Evolutionary conservation across 495 filamentous ascomycete genomes (phyloP).

Genomic region (Thermothielavioides terrestris): DNA sequence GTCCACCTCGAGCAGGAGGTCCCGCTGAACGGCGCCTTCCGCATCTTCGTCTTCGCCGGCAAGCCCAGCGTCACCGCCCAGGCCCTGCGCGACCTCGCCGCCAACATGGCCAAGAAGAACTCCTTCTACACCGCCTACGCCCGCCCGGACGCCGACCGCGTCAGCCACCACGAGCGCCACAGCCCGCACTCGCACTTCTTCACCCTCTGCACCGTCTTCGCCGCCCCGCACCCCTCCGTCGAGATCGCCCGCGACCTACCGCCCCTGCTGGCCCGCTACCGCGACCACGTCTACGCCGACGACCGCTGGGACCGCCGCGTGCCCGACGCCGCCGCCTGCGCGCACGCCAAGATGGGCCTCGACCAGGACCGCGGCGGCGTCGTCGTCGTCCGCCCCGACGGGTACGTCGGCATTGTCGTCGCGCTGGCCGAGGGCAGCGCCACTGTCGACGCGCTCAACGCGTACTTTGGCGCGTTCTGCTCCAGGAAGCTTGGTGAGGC

Average conservation of each 20-base stretch:
- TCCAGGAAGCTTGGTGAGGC: constrained; percentile 31
- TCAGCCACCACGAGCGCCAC: constrained; percentile 71
- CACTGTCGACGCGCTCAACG: constrained; percentile 74
- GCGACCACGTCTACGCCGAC: constrained; percentile 79
- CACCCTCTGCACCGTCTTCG: constrained; percentile 66
- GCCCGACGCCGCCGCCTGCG: constrained; percentile 58
- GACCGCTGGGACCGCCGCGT: constrained; percentile 67
- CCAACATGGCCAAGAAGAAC: constrained; percentile 50
- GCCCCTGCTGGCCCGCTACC: constrained; percentile 59
- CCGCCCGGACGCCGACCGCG: constrained; percentile 49
- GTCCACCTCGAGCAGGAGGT: constrained; percentile 84
- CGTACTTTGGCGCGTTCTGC: constrained; percentile 66
- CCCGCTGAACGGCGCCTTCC: constrained; percentile 78
- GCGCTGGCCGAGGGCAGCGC: constrained; percentile 63
- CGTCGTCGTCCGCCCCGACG: constrained; percentile 76
- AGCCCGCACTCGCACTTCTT: constrained; percentile 78
- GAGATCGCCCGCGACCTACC: constrained; percentile 61
- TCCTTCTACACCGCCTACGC: constrained; percentile 64
- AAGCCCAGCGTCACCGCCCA: constrained; percentile 48
- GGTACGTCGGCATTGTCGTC: constrained; percentile 72
- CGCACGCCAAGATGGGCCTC: constrained; percentile 82
- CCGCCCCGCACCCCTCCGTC: constrained; percentile 51
- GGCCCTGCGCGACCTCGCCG: constrained; percentile 60
- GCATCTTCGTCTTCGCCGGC: constrained; percentile 77
- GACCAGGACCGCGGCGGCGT: constrained; percentile 64